A percentile compares a stretch with the other conserved stretches of the same genome.
These are phyloP conservation scores for Trichophyton verrucosum DNA, from an alignment of 2,329 filamentous ascomycete genomes.

Conservation along the genomic window DNA sequence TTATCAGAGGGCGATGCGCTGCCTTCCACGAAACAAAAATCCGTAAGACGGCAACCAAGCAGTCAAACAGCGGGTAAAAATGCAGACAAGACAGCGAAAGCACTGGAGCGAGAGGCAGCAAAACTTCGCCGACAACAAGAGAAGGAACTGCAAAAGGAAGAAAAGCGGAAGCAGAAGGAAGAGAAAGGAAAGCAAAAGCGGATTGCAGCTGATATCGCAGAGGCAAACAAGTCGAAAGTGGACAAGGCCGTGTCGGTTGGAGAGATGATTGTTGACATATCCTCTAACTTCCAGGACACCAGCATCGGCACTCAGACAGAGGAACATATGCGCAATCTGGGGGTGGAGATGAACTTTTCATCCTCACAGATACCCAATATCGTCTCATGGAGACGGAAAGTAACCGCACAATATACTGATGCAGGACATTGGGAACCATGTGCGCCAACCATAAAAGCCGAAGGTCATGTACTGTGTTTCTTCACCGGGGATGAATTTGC, in stretches of 20 bases:
- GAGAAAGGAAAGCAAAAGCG: slow-evolving; percentile 52
- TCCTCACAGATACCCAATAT: slow-evolving; percentile 36
- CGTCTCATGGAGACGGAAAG: slow-evolving; percentile 57
- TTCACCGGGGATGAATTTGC: slow-evolving; percentile 55
- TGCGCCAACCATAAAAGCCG: slow-evolving; percentile 35
- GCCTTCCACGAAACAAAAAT: not conserved
- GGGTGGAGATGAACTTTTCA: slow-evolving; percentile 32
- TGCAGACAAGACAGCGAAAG: slow-evolving; percentile 34
- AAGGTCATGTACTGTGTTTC: slow-evolving; percentile 51
- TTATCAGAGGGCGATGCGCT: not conserved
- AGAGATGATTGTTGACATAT: slow-evolving; percentile 67
- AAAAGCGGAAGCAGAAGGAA: slow-evolving; percentile 36
- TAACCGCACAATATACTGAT: slow-evolving; percentile 50
- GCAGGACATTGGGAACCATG: slow-evolving; percentile 54
- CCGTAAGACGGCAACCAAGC: not conserved
- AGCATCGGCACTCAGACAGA: slow-evolving; percentile 33
- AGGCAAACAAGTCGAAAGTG: slow-evolving; percentile 59
- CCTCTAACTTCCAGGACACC: slow-evolving; percentile 41
- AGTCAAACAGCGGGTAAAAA: slow-evolving; percentile 27
- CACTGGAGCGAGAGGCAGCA: slow-evolving; percentile 40
- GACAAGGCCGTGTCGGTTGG: slow-evolving; percentile 61
- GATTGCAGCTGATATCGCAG: slow-evolving; percentile 51
- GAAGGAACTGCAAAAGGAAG: slow-evolving; percentile 45
- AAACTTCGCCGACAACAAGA: slow-evolving; percentile 42
- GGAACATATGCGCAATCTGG: slow-evolving; percentile 32